Percentiles rank a stretch among this genome's conserved stretches.
Conservation (phyloP, 352 stramenopile genomes). For the Blastocystis sp. region DNA sequence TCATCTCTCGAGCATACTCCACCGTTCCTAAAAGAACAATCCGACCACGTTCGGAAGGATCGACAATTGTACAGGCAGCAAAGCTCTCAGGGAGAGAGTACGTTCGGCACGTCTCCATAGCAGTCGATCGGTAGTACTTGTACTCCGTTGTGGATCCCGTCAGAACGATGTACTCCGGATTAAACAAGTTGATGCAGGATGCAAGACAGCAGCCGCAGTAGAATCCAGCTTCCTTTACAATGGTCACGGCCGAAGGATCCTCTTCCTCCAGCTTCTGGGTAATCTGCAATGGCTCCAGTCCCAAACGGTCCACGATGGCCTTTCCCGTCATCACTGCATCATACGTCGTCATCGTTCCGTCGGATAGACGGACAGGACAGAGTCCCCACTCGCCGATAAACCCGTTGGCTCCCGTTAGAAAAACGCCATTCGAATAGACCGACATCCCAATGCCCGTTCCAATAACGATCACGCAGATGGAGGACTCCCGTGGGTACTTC, state of each 20-base stretch:
- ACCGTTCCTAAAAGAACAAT: slow-evolving; percentile 15
- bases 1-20: slow-evolving; percentile 26
- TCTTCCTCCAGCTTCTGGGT: slow-evolving; percentile 16
- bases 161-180: slow-evolving; percentile 38
- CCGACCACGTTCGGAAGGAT: background rate
- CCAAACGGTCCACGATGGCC: background rate
- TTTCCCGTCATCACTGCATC: slow-evolving; percentile 38
- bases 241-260: background rate
- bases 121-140: slow-evolving; percentile 9
- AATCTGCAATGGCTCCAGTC: background rate
- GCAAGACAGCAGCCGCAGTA: slow-evolving; percentile 43
- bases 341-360: background rate
- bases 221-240: slow-evolving; percentile 25
- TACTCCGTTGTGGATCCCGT: slow-evolving; percentile 45
- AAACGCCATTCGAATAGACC: slow-evolving; percentile 40
- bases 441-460: slow-evolving; percentile 52
- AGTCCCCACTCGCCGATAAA: slow-evolving; percentile 25
- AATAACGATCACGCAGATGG: slow-evolving; percentile 35
- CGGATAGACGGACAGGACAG: background rate
- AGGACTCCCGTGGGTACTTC: slow-evolving; percentile 25
- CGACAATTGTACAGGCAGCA: background rate
- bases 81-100: background rate
- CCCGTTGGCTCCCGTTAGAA: slow-evolving; percentile 22
- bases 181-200: slow-evolving; percentile 42
- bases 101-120: background rate